phyloP scores from a whole-genome alignment of 768 basidiomycete species.

The Inosperma sp. region DNA sequence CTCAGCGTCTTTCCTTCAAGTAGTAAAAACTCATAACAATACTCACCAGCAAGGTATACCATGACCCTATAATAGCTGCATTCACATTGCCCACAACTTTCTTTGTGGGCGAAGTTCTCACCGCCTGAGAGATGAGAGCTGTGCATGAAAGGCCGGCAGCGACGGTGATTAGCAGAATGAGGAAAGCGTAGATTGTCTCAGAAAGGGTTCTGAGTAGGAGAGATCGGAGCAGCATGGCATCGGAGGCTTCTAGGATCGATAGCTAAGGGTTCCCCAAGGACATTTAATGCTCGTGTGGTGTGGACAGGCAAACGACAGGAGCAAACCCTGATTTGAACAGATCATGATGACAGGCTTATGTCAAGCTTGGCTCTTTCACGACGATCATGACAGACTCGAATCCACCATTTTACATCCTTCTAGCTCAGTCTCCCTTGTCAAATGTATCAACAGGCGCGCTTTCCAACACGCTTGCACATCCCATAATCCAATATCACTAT shows the following conservation, averaged over 20 bases:
- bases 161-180: slow-evolving; percentile 47
- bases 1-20: too few relatives aligned
- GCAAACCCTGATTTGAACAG: too few relatives aligned
- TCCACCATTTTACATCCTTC: slow-evolving; percentile 65
- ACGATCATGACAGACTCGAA: slow-evolving; percentile 16
- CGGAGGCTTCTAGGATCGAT: too few relatives aligned
- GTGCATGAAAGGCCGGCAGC: slow-evolving; percentile 60
- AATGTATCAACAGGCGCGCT: slow-evolving; percentile 32
- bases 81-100: slow-evolving; percentile 64
- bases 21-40: neutral
- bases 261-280: too few relatives aligned
- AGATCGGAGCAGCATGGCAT: too few relatives aligned
- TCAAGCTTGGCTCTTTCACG: too few relatives aligned
- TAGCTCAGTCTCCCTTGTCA: slow-evolving; percentile 51
- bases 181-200: slow-evolving; percentile 47
- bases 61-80: slow-evolving; percentile 61
- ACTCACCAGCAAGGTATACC: slow-evolving; percentile 66
- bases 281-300: too few relatives aligned
- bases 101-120: slow-evolving; percentile 52
- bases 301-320: too few relatives aligned
- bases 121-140: slow-evolving; percentile 66
- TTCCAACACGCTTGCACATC: slow-evolving; percentile 56
- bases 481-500: slow-evolving; percentile 76
- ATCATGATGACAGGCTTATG: too few relatives aligned
- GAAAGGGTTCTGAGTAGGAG: slow-evolving; percentile 48